These are phyloP conservation scores for Lactifluus volemus DNA, from an alignment of 768 basidiomycete species.

Conservation along the genomic window DNA sequence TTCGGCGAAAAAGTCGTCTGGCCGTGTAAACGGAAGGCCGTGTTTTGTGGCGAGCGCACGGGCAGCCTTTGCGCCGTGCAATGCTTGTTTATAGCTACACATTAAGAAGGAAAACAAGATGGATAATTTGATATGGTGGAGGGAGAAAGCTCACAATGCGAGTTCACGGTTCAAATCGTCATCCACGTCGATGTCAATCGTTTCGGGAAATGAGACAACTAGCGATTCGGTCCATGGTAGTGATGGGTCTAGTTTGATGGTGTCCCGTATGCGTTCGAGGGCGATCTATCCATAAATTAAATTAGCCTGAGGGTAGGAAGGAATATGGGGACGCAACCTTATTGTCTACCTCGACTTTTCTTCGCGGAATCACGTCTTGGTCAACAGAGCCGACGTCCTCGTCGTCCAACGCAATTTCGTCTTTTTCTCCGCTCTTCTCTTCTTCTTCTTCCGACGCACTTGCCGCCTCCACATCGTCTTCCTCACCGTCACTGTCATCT, in stretches of 20 bases:
- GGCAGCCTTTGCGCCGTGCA: conserved; percentile 73
- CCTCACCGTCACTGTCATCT: conserved; percentile 34
- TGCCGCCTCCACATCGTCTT: conserved; percentile 25
- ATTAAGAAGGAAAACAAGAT: not conserved
- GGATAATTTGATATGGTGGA: not conserved
- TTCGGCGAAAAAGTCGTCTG: conserved; percentile 92
- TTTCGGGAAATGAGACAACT: conserved; percentile 58
- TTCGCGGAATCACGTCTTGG: conserved; percentile 71
- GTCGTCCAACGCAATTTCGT: conserved; percentile 59
- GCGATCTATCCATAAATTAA: conserved; percentile 42
- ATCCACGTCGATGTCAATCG: conserved; percentile 66
- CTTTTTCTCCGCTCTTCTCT: conserved; percentile 25
- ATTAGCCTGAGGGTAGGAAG: not conserved
- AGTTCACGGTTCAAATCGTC: conserved; percentile 93
- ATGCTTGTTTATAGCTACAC: conserved; percentile 88
- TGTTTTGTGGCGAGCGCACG: conserved; percentile 69
- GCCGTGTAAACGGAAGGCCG: conserved; percentile 82
- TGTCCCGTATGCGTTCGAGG: conserved; percentile 70
- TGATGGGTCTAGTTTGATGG: conserved; percentile 63
- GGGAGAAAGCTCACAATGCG: conserved; percentile 56
- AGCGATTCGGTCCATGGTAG: conserved; percentile 84
- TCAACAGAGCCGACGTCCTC: conserved; percentile 54
- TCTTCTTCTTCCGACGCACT: conserved; percentile 26
- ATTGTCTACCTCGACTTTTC: conserved; percentile 81
- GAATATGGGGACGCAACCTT: conserved; percentile 37